Evolutionary conservation across 2,329 filamentous ascomycete species (phyloP).

Genomic region (Paracoccidioides brasiliensis): DNA sequence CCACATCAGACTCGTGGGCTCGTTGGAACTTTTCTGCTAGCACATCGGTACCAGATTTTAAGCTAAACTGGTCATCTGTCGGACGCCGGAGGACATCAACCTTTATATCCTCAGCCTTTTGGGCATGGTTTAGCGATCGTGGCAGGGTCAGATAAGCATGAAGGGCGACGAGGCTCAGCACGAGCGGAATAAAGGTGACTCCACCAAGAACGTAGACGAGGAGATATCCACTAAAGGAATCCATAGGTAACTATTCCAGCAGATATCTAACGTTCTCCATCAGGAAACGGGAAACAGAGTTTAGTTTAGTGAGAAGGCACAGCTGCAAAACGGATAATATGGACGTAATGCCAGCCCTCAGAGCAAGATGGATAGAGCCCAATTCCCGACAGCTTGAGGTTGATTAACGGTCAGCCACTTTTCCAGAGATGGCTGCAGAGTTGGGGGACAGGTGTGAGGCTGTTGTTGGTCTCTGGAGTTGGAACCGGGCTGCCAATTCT

Average conservation of each 20-base stretch:
- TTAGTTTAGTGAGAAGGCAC: not conserved
- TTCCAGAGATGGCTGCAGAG: not conserved
- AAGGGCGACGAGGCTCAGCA: slow-evolving; percentile 47
- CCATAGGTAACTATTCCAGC: slow-evolving; percentile 28
- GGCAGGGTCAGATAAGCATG: slow-evolving; percentile 60
- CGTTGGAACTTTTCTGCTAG: slow-evolving; percentile 50
- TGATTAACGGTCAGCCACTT: not conserved
- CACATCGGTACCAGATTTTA: slow-evolving; percentile 48
- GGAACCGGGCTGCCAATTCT: not conserved
- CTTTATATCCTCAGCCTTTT: slow-evolving; percentile 6
- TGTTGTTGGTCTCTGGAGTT: not conserved
- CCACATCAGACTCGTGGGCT: slow-evolving; percentile 58
- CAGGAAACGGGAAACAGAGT: slow-evolving; percentile 13
- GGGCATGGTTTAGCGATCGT: not conserved
- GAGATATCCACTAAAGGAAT: slow-evolving; percentile 44
- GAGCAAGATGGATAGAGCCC: not conserved
- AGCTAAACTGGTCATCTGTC: slow-evolving; percentile 50
- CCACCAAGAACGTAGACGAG: slow-evolving; percentile 74
- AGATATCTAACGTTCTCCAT: slow-evolving; percentile 23
- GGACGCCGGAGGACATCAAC: slow-evolving; percentile 33
- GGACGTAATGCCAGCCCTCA: not conserved
- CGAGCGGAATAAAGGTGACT: slow-evolving; percentile 69
- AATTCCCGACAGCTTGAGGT: not conserved
- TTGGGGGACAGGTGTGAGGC: not conserved
- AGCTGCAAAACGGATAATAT: not conserved